Evolutionary conservation across 1,284 basidiomycete genomes (phyloP).

Genomic region (Moesziomyces sp.): DNA sequence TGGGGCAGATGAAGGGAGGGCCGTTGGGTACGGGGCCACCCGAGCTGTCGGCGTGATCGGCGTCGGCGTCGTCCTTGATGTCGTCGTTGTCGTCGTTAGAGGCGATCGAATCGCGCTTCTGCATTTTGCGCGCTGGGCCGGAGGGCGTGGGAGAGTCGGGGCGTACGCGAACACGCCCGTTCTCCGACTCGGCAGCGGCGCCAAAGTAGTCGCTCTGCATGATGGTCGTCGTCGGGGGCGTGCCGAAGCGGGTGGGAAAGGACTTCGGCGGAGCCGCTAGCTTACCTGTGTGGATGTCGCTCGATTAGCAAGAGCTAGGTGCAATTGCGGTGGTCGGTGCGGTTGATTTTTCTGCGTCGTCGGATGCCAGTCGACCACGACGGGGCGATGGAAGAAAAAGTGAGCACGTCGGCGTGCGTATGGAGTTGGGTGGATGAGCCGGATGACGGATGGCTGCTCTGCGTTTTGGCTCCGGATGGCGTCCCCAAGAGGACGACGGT

Average conservation of each 20-base stretch:
- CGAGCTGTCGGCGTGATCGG: constrained; percentile 13
- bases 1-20: constrained; percentile 64
- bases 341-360: neutral
- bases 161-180: constrained; percentile 28
- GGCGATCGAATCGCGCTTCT: constrained; percentile 35
- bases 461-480: neutral
- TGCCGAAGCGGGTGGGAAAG: neutral
- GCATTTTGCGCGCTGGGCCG: constrained; percentile 36
- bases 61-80: constrained; percentile 19
- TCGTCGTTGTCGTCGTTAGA: constrained; percentile 36
- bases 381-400: neutral
- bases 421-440: neutral
- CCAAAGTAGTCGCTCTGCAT: constrained; percentile 51
- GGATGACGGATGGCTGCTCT: neutral
- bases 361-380: neutral
- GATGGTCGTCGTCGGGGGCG: neutral
- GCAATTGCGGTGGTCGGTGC: neutral
- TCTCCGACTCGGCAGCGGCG: constrained; percentile 33
- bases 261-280: neutral
- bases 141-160: constrained; percentile 33
- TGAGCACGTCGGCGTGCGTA: neutral
- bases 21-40: constrained; percentile 47
- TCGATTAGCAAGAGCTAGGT: neutral
- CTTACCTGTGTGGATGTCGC: constrained; percentile 1
- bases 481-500: neutral